Percentiles rank a stretch among this genome's conserved stretches.
phyloP scores from a whole-genome alignment of 768 basidiomycete genomes.

The Serendipita sp. region DNA sequence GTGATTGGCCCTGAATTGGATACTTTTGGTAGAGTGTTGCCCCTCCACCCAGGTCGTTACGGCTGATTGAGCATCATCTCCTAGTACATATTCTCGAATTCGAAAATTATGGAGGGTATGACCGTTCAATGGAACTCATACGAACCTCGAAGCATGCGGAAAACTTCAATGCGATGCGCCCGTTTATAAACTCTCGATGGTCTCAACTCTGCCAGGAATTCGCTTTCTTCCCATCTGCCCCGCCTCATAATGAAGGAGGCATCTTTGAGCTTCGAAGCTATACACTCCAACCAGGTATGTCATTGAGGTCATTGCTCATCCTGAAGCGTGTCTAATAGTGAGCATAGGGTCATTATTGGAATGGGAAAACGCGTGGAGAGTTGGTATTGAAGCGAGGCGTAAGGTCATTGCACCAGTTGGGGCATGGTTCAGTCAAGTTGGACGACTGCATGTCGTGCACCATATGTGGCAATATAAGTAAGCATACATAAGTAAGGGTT shows the following conservation, averaged over 20 bases:
- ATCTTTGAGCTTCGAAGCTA: conserved; percentile 90
- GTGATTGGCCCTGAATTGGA: conserved; percentile 73
- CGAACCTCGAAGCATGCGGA: conserved; percentile 39
- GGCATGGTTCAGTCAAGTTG: conserved; percentile 85
- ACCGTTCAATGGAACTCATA: conserved; percentile 53
- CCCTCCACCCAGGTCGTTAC: conserved; percentile 17
- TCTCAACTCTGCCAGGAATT: conserved; percentile 85
- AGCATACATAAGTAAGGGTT: conserved; percentile 18
- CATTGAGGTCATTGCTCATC: neutral
- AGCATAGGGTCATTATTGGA: conserved; percentile 71
- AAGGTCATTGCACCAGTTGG: conserved; percentile 76
- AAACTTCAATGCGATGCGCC: conserved; percentile 60
- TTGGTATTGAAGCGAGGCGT: conserved; percentile 84
- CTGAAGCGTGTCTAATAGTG: too few species aligned
- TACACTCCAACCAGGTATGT: conserved; percentile 23
- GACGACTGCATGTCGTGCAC: conserved; percentile 74
- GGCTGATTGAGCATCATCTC: neutral
- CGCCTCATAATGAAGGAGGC: conserved; percentile 74
- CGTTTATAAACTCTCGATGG: conserved; percentile 54
- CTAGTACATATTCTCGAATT: conserved; percentile 73
- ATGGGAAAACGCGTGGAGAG: conserved; percentile 91
- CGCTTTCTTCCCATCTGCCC: conserved; percentile 83
- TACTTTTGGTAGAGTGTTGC: conserved; percentile 43
- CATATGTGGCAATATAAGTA: conserved; percentile 97
- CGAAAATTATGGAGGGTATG: conserved; percentile 82